Evolutionary conservation across 2,329 filamentous ascomycete species (phyloP).

Genomic region (Aspergillus piperis): DNA sequence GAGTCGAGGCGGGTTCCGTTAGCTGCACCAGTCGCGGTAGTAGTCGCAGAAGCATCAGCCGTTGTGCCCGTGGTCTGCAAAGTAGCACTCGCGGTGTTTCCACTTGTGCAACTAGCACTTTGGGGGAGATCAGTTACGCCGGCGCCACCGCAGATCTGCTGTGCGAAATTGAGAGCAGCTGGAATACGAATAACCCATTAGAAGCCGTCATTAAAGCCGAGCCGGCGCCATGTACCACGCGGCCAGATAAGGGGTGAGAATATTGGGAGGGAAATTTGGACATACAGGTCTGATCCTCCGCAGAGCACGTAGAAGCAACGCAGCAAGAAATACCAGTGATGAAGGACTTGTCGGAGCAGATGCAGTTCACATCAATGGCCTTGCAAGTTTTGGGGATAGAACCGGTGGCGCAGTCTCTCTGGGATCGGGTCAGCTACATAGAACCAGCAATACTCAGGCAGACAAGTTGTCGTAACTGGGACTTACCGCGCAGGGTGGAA

Average conservation of each 20-base stretch:
- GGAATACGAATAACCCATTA: constrained; percentile 7
- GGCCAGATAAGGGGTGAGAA: not conserved
- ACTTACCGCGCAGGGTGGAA: constrained; percentile 61
- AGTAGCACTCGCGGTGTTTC: not conserved
- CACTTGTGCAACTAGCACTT: constrained; percentile 30
- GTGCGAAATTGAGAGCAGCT: constrained; percentile 40
- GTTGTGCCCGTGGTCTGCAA: not conserved
- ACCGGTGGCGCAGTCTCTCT: constrained; percentile 45
- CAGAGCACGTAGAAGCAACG: constrained; percentile 46
- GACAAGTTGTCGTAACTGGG: not conserved
- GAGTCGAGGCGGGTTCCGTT: constrained; percentile 8
- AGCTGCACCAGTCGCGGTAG: constrained; percentile 12
- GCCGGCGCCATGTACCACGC: not conserved
- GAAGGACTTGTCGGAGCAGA: constrained; percentile 51
- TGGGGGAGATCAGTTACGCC: constrained; percentile 40
- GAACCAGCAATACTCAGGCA: not conserved
- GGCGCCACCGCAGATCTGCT: constrained; percentile 41
- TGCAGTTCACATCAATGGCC: constrained; percentile 49
- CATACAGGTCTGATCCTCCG: constrained; percentile 45
- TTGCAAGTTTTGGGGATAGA: constrained; percentile 44
- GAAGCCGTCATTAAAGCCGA: not conserved
- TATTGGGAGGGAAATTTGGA: constrained; percentile 1
- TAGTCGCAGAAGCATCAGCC: constrained; percentile 14
- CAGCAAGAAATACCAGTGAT: constrained; percentile 54
- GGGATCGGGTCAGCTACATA: constrained; percentile 12